Evolutionary conservation across 768 basidiomycete species (phyloP), one percentile per base, ranked within the genome.

Genomic region (Tephrocybe sp.): DNA sequence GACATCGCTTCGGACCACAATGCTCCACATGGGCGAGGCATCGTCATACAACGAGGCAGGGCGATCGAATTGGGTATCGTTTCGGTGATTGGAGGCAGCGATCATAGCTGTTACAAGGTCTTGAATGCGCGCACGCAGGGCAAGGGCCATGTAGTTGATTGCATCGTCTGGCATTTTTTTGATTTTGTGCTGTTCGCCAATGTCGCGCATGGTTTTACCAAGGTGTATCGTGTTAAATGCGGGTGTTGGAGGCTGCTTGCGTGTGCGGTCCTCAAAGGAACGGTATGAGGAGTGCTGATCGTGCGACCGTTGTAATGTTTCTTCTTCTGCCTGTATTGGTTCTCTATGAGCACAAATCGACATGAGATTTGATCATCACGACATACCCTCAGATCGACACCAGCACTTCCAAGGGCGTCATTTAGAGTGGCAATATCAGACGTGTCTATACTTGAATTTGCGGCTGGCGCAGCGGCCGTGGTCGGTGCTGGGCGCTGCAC

Each of bases 391-490:
- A 93, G 70, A 69, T 93, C 91, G 6, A 93, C 89, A 10, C 91
- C 90, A 6, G 89, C 90, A 61, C 89, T 90, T 4, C 89, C 91
- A 1, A 93, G 69, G 4, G 89, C 91, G 58, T 93, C 90, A 49
- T 90, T 92, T 38, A 93, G 61, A 6, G 86, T 88, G 10, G 89
- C 81, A 31, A 92, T 79, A 60, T 92, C 89, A 3, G 83, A 68
- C 2, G 82, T 83, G 57, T 87, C 87, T 50, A 83, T 72, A 1
- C 68, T 69, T 39, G 65, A 65, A 34, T 55, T 68, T 11, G 58
- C 51, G 2, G 65, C 46, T n/a, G 59, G 55, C 5, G 62, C 35
- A 12, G 66, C 49, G 11, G 54, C 41, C 10, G 49, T n/a, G n/a
- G n/a, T 30, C 16, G 54, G 32, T 23, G 45, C 30, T 34, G 54